Base-by-base conservation (phyloP, 106 monocot genomes). In the Alisma plantagoaquatica region DNA sequence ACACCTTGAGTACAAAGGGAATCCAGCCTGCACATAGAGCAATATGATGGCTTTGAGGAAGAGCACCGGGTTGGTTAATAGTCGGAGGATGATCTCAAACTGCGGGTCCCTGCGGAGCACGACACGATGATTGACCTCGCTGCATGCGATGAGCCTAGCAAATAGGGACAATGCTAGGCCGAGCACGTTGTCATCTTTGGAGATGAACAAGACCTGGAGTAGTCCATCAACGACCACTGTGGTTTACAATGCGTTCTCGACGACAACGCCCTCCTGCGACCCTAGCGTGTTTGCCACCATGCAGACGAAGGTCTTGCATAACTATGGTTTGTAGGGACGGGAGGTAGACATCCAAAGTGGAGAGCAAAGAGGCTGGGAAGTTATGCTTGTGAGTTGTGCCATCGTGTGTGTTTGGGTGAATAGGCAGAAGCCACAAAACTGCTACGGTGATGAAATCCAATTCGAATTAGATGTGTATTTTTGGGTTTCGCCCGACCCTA, bases 21-120 rank as follows among this genome's bases (percentile, higher is more conserved):
- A 59, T 43, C 59, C 59, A 59, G 10, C 23, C 43, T 43, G 59
- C 10, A 59, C 22, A 28, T 59, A 59, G 16, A 59, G 59, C 27
- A 59, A 12, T 16, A 44, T 17, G 12, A 43, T 43, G 2, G 28
- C 59, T 16, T 45, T 59, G 16, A 59, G 24, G 43, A 43, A 59
- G 14, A 59, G 59, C 25, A 10, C 12, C 21, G 7, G 22, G 35
- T 18, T 38, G 9, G 11, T 25, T 16, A 59, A 19, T 11, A 42
- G 43, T 24, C 19, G 20, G 16, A 59, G 41, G 59, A 59, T 43
- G 59, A 59, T 44, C 28, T 59, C 59, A 14, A 59, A 28, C 43
- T 59, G 59, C 10, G 59, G 59, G 26, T 59, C 59, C 20, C 43
- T 43, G 27, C 44, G 42, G 16, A 59, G 43, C 25, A 59, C n/a